phyloP scores from a whole-genome alignment of 345 rosid species.

The Acer negundo region DNA sequence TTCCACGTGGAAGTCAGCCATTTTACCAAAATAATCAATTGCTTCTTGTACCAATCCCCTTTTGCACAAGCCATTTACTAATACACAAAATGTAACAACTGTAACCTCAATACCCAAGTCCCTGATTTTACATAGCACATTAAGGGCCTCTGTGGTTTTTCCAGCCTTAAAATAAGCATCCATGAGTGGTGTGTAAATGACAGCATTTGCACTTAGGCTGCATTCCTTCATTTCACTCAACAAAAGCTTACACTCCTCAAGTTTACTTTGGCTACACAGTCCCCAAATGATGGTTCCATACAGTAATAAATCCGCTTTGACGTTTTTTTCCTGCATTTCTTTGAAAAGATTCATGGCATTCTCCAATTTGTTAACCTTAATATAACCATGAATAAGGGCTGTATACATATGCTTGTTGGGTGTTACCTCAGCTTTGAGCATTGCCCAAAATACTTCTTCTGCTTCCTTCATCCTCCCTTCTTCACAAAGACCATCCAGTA shows the following conservation, averaged over 20 bases:
- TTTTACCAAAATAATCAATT: slow-evolving; percentile 44
- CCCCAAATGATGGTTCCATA: slow-evolving; percentile 71
- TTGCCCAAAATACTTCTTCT: slow-evolving; percentile 47
- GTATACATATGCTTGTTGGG: slow-evolving; percentile 61
- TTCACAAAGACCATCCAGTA: slow-evolving; percentile 61
- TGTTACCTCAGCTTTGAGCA: slow-evolving; percentile 42
- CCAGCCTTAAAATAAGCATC: slow-evolving; percentile 68
- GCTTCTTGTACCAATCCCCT: slow-evolving; percentile 58
- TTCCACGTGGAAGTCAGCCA: slow-evolving; percentile 47
- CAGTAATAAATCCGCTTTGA: slow-evolving; percentile 52
- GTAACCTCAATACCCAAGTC: slow-evolving; percentile 52
- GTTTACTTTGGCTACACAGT: slow-evolving; percentile 51
- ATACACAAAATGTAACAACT: slow-evolving; percentile 62
- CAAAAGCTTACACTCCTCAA: slow-evolving; percentile 47
- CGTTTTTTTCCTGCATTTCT: slow-evolving; percentile 50
- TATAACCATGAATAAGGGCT: slow-evolving; percentile 59
- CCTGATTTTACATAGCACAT: slow-evolving; percentile 48
- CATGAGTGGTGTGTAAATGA: slow-evolving; percentile 57
- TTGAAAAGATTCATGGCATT: slow-evolving; percentile 45
- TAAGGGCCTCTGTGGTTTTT: slow-evolving; percentile 46
- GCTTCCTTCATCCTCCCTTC: slow-evolving; percentile 58
- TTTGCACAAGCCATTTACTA: slow-evolving; percentile 80
- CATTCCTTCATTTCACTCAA: slow-evolving; percentile 53
- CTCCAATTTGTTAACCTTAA: slow-evolving; percentile 54
- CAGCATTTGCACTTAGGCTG: slow-evolving; percentile 47